Base-by-base conservation (phyloP, 148 eudicot species). In the Rhododendron simsii region DNA sequence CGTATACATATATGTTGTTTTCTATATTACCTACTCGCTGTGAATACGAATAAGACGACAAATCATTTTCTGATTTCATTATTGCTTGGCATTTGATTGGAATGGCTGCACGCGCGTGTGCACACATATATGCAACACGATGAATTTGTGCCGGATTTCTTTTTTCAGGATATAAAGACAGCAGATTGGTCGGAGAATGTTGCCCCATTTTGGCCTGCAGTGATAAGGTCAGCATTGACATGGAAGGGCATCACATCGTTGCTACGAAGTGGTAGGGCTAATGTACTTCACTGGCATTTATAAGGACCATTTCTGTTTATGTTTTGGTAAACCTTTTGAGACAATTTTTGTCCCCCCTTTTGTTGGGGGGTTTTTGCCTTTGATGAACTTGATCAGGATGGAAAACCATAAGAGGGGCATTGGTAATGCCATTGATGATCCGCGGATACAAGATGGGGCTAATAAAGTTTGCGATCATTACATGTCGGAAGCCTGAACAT, bases 191-290 rank as follows among this genome's bases (percentile, higher is more conserved):
- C 98, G 0, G 86, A 91, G 45, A 51, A 95, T 84, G 98, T 97
- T 76, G 96, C 98, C n/a, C 99, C 98, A 50, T 97, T 97, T 88
- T 97, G 99, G 99, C 96, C 99, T 8, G 99, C 99, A 48, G 99
- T 95, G 44, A 93, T 97, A 85, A 94, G 90, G 39, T 90, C 98
- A 59, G 99, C 99, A 65, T 88, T 97, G 88, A 90, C 99, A 84
- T 97, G 98, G 98, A 93, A 93, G 87, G 98, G 99, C 71, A 63
- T 95, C 69, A 92, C 93, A 75, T 97, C 99, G 12, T 86, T 97
- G 87, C 74, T 95, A 63, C 89, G 91, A 86, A 91, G 93, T 90
- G 99, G 99, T 95, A 93, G 59, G 83, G 39, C 21, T 78, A 2
- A 21, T 23, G n/a, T 75, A 41, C 45, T 63, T 83, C 20, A 71